Evolutionary conservation across 495 filamentous ascomycete species (phyloP).

Genomic region (Penicillium chermesinum): DNA sequence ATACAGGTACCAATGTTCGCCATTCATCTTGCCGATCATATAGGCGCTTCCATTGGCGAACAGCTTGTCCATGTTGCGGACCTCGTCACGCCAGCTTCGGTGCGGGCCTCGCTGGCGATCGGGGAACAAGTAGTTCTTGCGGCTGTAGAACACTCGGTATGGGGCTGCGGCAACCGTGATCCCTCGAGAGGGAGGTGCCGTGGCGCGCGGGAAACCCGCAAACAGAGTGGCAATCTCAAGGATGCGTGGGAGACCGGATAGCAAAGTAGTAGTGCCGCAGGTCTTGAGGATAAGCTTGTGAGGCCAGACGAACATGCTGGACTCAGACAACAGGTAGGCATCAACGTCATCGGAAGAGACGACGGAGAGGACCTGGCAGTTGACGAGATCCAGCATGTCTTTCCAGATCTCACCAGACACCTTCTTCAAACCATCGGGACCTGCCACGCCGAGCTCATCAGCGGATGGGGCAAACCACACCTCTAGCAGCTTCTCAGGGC

Average conservation of each 20-base stretch:
- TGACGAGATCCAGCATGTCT: conserved; percentile 94
- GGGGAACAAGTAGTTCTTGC: conserved; percentile 97
- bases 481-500: conserved; percentile 96
- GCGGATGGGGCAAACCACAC: conserved; percentile 94
- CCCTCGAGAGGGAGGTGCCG: conserved; percentile 47
- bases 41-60: conserved; percentile 94
- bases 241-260: conserved; percentile 82
- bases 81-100: conserved; percentile 95
- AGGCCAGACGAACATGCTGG: conserved; percentile 98
- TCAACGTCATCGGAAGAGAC: conserved; percentile 94
- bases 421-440: conserved; percentile 76
- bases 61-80: conserved; percentile 80
- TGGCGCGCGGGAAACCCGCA: conserved; percentile 75
- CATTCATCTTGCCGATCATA: conserved; percentile 99
- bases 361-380: conserved; percentile 95
- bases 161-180: conserved; percentile 72
- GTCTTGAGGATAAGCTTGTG: conserved; percentile 99
- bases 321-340: conserved; percentile 96
- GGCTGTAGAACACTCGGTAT: conserved; percentile 96
- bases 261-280: conserved; percentile 92
- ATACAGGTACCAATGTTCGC: conserved; percentile 99
- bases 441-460: conserved; percentile 62
- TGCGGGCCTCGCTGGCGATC: conserved; percentile 93
- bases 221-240: conserved; percentile 83
- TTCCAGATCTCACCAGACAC: conserved; percentile 85